Evolutionary conservation across 1,139 yeast genomes (phyloP).

Genomic region (Candida glucosophila): DNA sequence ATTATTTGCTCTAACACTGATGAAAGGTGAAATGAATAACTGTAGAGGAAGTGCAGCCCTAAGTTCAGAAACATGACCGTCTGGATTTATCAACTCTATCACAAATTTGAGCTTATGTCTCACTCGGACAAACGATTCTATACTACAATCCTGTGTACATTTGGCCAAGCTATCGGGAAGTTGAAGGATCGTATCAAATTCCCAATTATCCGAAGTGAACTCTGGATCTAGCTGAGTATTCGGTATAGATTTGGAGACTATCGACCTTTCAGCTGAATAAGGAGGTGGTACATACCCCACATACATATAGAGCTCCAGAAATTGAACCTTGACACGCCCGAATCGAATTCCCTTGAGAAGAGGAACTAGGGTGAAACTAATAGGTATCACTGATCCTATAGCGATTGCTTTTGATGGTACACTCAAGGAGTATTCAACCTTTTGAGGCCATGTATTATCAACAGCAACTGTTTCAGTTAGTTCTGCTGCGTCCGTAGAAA

Average conservation of each 20-base stretch:
- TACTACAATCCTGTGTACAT: slow-evolving; percentile 80
- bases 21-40: slow-evolving; percentile 73
- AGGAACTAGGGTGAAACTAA: slow-evolving; percentile 69
- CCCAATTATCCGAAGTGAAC: slow-evolving; percentile 69
- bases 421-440: slow-evolving; percentile 82
- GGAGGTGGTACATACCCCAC: slow-evolving; percentile 50
- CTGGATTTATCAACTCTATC: slow-evolving; percentile 61
- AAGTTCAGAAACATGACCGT: slow-evolving; percentile 69
- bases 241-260: slow-evolving; percentile 32
- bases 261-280: slow-evolving; percentile 51
- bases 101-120: slow-evolving; percentile 62
- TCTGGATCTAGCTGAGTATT: slow-evolving; percentile 27
- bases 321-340: slow-evolving; percentile 59
- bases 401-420: slow-evolving; percentile 88
- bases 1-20: slow-evolving; percentile 51
- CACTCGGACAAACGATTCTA: slow-evolving; percentile 51
- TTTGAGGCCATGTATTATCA: slow-evolving; percentile 93
- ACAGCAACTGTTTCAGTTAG: slow-evolving; percentile 88
- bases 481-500: slow-evolving; percentile 83
- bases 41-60: slow-evolving; percentile 67
- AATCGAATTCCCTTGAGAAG: slow-evolving; percentile 69
- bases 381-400: slow-evolving; percentile 70
- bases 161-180: slow-evolving; percentile 67
- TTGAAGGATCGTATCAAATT: slow-evolving; percentile 46
- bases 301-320: slow-evolving; percentile 61